Evolutionary conservation across 768 basidiomycete species (phyloP), one percentile per base, ranked within the genome.

Genomic region (Lactifluus hygrophoroides): DNA sequence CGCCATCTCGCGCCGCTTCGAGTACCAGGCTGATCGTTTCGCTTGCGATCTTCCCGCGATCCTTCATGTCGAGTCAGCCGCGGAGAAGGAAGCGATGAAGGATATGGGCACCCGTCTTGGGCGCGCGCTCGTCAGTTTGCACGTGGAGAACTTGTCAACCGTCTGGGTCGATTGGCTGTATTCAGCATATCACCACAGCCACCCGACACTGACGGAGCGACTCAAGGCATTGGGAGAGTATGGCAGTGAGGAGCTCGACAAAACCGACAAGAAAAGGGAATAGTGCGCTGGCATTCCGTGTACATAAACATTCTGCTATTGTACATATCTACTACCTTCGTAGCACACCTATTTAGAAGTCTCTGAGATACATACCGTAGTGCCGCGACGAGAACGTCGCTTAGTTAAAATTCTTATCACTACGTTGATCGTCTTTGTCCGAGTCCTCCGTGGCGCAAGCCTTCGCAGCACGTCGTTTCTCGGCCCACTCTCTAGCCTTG

Each of bases 81-180:
- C 80, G 38, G 60, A 72, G 13, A 74, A 74, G 54, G 73, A 78
- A 32, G 79, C 80, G 43, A 88, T 90, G 86, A 77, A 74, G 30
- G 87, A 91, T 70, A 89, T 95, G 86, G 91, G 91, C 11, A 86
- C 87, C 21, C 77, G 88, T 32, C 84, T 97, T 35, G 86, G 85
- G 19, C 79, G 83, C 16, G 92, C 94, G 23, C 76, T 98, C 58
- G 81, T 91, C 63, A 78, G 84, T 47, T 78, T 98, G 21, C 94
- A 97, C 67, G 86, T 91, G 57, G 88, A 94, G 76, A 97, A 98
- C 69, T 69, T 96, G 66, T 88, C 88, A 48, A 93, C 90, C 1
- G 89, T 96, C 47, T 92, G 92, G 85, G 91, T 93, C 14, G 94
- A 96, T 70, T 90, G 89, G 88, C 71, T 93, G 84, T 96, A 95